Conservation (phyloP, 2,329 filamentous ascomycete species). For the Ceratocystis destructans region DNA sequence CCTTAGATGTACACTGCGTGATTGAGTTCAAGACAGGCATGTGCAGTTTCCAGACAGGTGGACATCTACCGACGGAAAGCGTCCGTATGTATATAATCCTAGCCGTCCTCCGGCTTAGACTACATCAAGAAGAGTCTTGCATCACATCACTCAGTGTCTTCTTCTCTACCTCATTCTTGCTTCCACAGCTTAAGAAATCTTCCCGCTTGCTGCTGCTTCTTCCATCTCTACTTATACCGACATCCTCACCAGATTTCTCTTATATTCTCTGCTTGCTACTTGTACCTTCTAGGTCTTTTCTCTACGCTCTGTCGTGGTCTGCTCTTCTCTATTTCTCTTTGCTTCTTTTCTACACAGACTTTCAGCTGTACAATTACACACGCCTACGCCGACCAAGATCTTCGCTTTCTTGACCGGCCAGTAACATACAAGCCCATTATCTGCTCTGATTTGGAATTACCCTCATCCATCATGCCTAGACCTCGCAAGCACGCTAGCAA, state of each 20-base stretch:
- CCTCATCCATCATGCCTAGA: neutral
- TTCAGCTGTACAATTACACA: neutral
- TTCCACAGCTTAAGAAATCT: too few relatives aligned
- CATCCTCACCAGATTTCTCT: neutral
- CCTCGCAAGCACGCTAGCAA: constrained; percentile 8
- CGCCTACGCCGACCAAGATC: neutral
- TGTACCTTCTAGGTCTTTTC: neutral
- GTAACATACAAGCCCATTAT: neutral
- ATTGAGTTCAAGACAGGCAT: neutral
- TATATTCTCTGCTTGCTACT: neutral
- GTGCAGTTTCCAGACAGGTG: neutral
- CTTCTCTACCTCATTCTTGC: neutral
- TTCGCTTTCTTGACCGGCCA: neutral
- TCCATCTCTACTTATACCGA: neutral
- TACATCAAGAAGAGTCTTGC: neutral
- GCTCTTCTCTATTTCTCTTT: neutral
- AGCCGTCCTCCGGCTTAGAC: neutral
- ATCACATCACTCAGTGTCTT: neutral
- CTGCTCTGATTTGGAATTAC: neutral
- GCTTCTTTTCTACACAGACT: neutral
- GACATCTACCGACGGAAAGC: neutral
- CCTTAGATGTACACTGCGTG: neutral
- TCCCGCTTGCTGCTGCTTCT: neutral
- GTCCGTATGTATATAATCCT: neutral
- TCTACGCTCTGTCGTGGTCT: neutral